Evolutionary conservation across 225 moss, liverwort and hornwort species (phyloP).

Genomic region (Sphagnum contortum): DNA sequence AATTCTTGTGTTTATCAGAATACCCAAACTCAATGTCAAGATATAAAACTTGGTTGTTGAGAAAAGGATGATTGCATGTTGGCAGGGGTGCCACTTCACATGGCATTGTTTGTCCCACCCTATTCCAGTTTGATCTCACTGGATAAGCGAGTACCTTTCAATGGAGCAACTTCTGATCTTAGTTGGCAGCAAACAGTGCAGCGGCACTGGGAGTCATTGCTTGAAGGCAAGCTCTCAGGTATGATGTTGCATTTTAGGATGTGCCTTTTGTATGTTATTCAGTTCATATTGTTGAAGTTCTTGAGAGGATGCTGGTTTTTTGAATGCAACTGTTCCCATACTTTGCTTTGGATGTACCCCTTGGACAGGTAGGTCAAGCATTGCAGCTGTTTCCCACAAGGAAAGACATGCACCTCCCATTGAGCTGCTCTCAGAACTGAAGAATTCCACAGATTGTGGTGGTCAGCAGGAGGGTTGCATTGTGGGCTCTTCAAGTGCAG

Average conservation of each 20-base stretch:
- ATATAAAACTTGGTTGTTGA: too few relatives aligned
- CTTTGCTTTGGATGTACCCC: too few relatives aligned
- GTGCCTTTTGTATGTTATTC: neutral
- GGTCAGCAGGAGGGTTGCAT: conserved; percentile 19
- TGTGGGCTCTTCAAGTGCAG: conserved; percentile 65
- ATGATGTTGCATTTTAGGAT: neutral
- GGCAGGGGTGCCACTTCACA: conserved; percentile 70
- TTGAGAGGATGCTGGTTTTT: too few relatives aligned
- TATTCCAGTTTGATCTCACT: conserved; percentile 53
- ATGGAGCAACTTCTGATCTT: conserved; percentile 33
- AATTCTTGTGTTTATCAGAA: too few relatives aligned
- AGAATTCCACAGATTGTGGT: conserved; percentile 23
- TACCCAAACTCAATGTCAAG: too few relatives aligned
- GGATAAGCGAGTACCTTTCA: conserved; percentile 12
- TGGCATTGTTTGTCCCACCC: conserved; percentile 77
- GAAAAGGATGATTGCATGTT: neutral
- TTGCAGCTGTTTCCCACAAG: conserved; percentile 35
- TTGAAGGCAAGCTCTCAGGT: conserved; percentile 56
- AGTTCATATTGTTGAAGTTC: neutral
- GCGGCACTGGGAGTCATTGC: conserved; percentile 68
- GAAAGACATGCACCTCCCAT: conserved; percentile 25
- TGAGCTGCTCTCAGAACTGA: conserved; percentile 51
- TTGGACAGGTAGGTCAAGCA: conserved; percentile 29
- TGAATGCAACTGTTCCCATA: too few relatives aligned
- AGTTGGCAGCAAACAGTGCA: conserved; percentile 77